Evolutionary conservation across 2,329 filamentous ascomycete species (phyloP).

Genomic region (Pestalotiopsis sp.): DNA sequence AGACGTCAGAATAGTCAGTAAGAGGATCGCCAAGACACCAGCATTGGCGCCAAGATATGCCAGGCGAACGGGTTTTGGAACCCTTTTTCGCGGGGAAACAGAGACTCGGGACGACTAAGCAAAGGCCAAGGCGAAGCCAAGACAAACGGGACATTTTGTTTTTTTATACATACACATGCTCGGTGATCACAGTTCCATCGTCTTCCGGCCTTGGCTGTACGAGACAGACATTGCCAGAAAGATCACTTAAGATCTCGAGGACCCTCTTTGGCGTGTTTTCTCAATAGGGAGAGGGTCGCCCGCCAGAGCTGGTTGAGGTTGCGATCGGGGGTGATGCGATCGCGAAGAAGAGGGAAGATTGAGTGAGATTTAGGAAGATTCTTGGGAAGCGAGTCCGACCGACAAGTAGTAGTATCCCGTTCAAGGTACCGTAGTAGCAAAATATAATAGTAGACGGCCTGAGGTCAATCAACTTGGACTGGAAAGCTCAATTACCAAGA

Average conservation of each 20-base stretch:
- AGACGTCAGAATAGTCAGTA: slow-evolving; percentile 35
- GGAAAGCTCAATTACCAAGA: background rate
- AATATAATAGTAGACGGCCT: no score
- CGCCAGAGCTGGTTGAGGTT: background rate
- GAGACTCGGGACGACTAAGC: slow-evolving; percentile 8
- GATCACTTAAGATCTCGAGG: background rate
- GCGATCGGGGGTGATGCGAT: no score
- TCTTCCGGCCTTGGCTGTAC: slow-evolving; percentile 7
- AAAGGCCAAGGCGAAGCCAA: slow-evolving; percentile 5
- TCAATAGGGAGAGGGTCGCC: background rate
- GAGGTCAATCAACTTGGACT: no score
- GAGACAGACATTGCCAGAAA: slow-evolving; percentile 12
- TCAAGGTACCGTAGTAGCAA: no score
- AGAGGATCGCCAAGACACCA: slow-evolving; percentile 31
- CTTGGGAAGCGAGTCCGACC: no score
- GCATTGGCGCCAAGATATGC: slow-evolving; percentile 34
- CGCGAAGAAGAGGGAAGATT: background rate
- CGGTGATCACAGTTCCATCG: slow-evolving; percentile 15
- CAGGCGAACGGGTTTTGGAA: slow-evolving; percentile 10
- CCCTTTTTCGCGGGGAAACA: slow-evolving; percentile 6
- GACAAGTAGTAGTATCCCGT: no score
- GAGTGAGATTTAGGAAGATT: slow-evolving; percentile 1
- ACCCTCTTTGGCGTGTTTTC: background rate
- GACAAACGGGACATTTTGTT: background rate
- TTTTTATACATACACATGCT: slow-evolving; percentile 17